Evolutionary conservation across 2,329 filamentous ascomycete genomes (phyloP), one percentile per base, ranked within the genome.

Genomic region (Rhinocladiella mackenziei): DNA sequence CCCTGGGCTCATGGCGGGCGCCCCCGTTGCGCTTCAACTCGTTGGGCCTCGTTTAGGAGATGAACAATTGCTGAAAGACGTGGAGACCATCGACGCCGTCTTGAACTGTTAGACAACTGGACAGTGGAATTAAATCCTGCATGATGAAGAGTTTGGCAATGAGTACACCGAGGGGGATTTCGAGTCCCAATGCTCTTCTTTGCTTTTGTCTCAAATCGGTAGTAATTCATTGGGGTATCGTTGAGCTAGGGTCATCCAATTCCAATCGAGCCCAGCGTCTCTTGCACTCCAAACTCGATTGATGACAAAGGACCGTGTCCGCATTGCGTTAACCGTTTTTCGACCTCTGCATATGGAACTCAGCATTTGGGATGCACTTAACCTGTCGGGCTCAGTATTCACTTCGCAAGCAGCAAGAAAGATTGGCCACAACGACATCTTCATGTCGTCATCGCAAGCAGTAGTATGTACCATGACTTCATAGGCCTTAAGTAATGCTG

Each of bases 1-100:
- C 29, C 60, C 63, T 7, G 48, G 62, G 39, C 51, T 64, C 3
- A 60, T 65, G 51, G 59, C 58, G 11, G 60, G 62, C 0, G 62
- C 61, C 22, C 63, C 62, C 2, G 58, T 64, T 5, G 57, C 58
- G 14, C 50, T 65, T 37, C 62, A 65, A 44, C 46, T 65, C 11
- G 60, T 63, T 2, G 62, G 59, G 3, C 56, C 55, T 7, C 56
- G 60, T 39, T 52, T 64, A 8, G 58, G 55, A 28, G 62, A 65
- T 39, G 56, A 58, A 37, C 60, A 65, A 32, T 45, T 65, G 9
- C 43, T 65, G 29, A 47, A 54, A 35, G 60, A 64, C 45, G 59
- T 51, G 2, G 57, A 61, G 40, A 30, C 58, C 2, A 55, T 65
- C 31, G 62, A 65, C 33, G 15, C 14, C 31, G 56, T 44, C 10